Evolutionary conservation across 768 basidiomycete genomes (phyloP), one percentile per base, ranked within the genome.

Genomic region (Tulasnella calospora): DNA sequence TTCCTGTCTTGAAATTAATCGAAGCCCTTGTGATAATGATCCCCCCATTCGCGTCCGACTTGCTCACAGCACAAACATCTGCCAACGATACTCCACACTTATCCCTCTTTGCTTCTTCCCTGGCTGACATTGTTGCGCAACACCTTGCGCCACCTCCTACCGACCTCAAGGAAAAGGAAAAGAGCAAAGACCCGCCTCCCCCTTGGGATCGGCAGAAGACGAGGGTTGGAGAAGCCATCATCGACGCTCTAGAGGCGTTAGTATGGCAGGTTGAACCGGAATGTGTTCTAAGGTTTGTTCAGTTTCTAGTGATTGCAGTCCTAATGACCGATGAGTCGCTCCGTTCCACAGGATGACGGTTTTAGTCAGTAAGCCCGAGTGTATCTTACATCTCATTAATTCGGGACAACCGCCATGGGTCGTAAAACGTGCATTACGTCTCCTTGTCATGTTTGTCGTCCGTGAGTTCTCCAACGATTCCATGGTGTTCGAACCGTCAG

Each of bases 401-500:
- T 51, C 33, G 35, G 36, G 55, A 17, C 75, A 76, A 74, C 89
- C 91, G 2, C 79, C 82, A 6, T 87, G 88, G 85, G 82, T 92
- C 36, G 82, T 92, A 10, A 82, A 84, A 71, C 86, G 86, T 17
- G 85, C 86, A 51, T 83, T 87, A 23, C 87, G 88, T n/a, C 80
- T 91, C 19, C 83, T 94, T 36, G 82, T 88, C 23, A 83, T 89
- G 75, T 82, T 92, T 67, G 27, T 35, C 15, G 27, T 67, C 13
- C 61, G 61, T 67, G 61, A 67, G 61, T 35, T 67, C 0, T 21
- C 9, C 1, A 8, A 23, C 51, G 23, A 51, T 51, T 7, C 7
- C 21, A n/a, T 51, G 51, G 10, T n/a, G n/a, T 0, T 7, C 23
- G 23, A 5, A n/a, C 9, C 51, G n/a, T 51, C 51, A 10, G 8